Base-by-base conservation (phyloP, 352 stramenopile genomes). In the Phytopythium vexans region DNA sequence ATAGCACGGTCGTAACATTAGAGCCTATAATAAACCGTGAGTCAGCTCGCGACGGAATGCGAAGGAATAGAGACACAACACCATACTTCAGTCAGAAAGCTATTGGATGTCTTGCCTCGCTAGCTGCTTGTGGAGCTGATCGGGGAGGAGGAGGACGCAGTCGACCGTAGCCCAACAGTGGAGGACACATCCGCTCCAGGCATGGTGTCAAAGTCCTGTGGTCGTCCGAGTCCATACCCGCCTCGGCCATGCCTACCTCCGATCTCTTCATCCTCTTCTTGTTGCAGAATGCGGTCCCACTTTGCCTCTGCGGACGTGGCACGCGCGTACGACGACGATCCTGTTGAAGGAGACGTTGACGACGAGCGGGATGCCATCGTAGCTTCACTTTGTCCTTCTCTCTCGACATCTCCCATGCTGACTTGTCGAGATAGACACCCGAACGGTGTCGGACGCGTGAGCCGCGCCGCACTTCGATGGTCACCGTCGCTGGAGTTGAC, bases 211-310 rank as follows among this genome's bases (percentile, higher is more conserved):
- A 27, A 27, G 21, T 27, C 21, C 21, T 2, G 21, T 27, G 21
- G 21, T 27, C 21, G 21, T 27, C 21, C 21, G 21, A 27, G 21
- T 27, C 21, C 21, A 27, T 27, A 27, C 2, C 21, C 21, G 21
- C 21, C 21, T 27, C 21, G 21, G 21, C 2, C 21, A 27, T 27
- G 21, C 21, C 21, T 27, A 27, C 21, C 21, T 27, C 21, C 57
- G 16, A 46, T 56, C 8, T 42, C 41, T 10, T 53, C 49, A 32
- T 70, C 64, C 12, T 81, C 52, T 43, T 86, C 70, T 39, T 61
- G 52, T 8, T 32, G 36, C 32, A 90, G 64, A 46, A 90, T 90
- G 31, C 69, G 70, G 60, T 90, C 80, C 80, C 80, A 90, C 56
- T 90, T 90, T 45, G 86, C 77, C 64, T 90, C 80, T 3, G 67